Base-by-base conservation (phyloP, 176 grass and related monocot species). In the Chloris gayana region DNA sequence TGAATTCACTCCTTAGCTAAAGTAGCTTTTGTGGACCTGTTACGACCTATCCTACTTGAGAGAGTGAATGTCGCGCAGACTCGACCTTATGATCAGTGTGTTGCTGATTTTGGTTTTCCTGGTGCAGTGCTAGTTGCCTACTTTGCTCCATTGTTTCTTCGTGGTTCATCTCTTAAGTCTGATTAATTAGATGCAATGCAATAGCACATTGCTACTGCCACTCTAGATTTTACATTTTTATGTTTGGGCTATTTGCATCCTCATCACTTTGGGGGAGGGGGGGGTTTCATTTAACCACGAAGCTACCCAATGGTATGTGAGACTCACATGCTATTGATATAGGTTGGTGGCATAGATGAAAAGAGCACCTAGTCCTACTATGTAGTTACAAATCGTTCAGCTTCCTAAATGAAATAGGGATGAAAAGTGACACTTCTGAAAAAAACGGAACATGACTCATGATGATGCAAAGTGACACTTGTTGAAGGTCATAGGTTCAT, bases 401-500 rank as follows among this genome's bases (percentile, higher is more conserved):
- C 29, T 62, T 14, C 2, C 34, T 75, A 24, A 63, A 22, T 41
- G 25, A 62, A 42, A 29, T 29, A 62, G 14, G 35, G 14, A 58
- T 65, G 11, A 13, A 63, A 59, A 76, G 35, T 65, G 66, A 14
- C 33, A 46, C 25, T 71, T 65, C 14, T 66, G 41, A 72, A 71
- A 66, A 66, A 64, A 72, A 33, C 14, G 5, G 62, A 86, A 27
- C 13, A 64, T 32, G 14, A 11, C 38, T 84, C 42, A 80, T 38
- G 56, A 3, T 30, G 71, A 72, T 64, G 33, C 17, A 53, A 58
- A 27, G 68, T 84, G 14, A n/a, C n/a, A n/a, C n/a, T n/a, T n/a
- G 33, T 80, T 75, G 65, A 74, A 74, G 70, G 73, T 26, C 37
- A 39, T 79, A 77, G 58, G 49, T 70, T 78, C 57, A 57, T 33